A percentile compares a stretch with the other conserved stretches of the same genome.
These are phyloP conservation scores for Geotrichum citri-aurantii DNA, from an alignment of 1,139 yeast species.

Conservation along the genomic window DNA sequence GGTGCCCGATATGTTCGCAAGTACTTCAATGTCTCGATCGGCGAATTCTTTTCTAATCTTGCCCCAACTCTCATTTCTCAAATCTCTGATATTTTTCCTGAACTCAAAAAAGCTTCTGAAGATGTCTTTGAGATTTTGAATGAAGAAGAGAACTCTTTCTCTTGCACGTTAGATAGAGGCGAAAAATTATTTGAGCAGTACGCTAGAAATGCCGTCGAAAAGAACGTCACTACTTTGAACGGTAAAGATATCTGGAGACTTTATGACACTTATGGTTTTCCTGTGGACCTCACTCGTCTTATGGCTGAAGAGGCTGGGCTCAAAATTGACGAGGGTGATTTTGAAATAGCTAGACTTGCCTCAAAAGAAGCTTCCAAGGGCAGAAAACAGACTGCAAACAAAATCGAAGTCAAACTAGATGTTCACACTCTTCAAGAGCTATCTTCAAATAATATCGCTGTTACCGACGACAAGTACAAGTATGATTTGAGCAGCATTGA, in stretches of 20 bases:
- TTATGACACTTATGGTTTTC: slow-evolving; percentile 99
- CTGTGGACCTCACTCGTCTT: slow-evolving; percentile 91
- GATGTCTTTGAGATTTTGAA: slow-evolving; percentile 84
- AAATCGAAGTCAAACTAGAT: slow-evolving; percentile 64
- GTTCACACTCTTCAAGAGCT: slow-evolving; percentile 73
- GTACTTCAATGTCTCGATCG: slow-evolving; percentile 92
- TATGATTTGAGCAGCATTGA: slow-evolving; percentile 33
- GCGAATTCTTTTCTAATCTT: slow-evolving; percentile 71
- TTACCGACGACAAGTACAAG: slow-evolving; percentile 77
- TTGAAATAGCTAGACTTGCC: slow-evolving; percentile 81
- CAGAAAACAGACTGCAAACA: slow-evolving; percentile 56
- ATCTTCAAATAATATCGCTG: slow-evolving; percentile 49
- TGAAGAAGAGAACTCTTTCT: slow-evolving; percentile 92
- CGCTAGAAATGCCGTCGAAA: slow-evolving; percentile 72
- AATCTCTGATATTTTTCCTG: slow-evolving; percentile 87
- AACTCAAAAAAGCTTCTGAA: slow-evolving; percentile 61
- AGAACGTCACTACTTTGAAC: slow-evolving; percentile 67
- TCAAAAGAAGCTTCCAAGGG: slow-evolving; percentile 96
- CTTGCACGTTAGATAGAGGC: slow-evolving; percentile 96
- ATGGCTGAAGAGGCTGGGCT: slow-evolving; percentile 99
- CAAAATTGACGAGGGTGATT: slow-evolving; percentile 83
- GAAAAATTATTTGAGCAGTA: slow-evolving; percentile 93
- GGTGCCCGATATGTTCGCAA: slow-evolving; percentile 97
- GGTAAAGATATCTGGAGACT: slow-evolving; percentile 98
- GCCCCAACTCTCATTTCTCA: slow-evolving; percentile 92